Base-by-base conservation (phyloP, 176 grass and related monocot species). In the Aechmea fasciata region DNA sequence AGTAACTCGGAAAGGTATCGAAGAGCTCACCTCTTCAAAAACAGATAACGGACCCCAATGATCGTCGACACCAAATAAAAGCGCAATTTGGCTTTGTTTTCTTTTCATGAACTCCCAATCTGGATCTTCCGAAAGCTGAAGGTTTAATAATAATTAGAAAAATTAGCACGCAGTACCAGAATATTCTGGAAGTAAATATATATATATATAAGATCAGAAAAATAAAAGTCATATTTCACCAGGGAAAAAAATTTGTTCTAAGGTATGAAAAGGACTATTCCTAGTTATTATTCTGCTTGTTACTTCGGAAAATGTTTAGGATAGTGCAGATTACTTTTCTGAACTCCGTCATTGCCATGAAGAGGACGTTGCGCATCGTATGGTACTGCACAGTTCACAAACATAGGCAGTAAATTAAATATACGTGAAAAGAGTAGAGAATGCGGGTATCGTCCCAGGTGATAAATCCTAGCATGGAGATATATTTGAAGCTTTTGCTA, bases 271-370 rank as follows among this genome's bases (percentile, higher is more conserved):
- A 41, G 33, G 33, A 7, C 6, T 6, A 41, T 41, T 41, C 33
- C 33, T 41, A 7, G 33, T 41, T 41, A 41, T 41, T 41, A 41
- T 48, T 66, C 23, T 66, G 64, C 11, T 41, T 11, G 2, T 24
- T 14, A 33, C 41, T 41, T 2, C n/a, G 19, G 54, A 17, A 59
- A 17, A 59, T 59, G 19, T 59, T 59, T 3, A 13, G 29, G 26
- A 67, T 6, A 51, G 26, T 70, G 19, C n/a, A 50, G 69, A 22
- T 75, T 75, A 96, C 92, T 88, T 89, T 86, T 63, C 57, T 53
- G 71, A 96, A 96, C 73, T 96, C 88, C 12, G 92, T 89, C 92
- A 85, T 96, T 71, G 92, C 92, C 88, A 92, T 83, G 83, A 89
- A 96, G 64, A 96, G 83, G 52, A 96, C 81, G 79, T 96, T 92